A percentile compares a stretch with the other conserved stretches of the same genome.
Conservation (phyloP, 306 rosid genomes). For the Cicer arietinum region DNA sequence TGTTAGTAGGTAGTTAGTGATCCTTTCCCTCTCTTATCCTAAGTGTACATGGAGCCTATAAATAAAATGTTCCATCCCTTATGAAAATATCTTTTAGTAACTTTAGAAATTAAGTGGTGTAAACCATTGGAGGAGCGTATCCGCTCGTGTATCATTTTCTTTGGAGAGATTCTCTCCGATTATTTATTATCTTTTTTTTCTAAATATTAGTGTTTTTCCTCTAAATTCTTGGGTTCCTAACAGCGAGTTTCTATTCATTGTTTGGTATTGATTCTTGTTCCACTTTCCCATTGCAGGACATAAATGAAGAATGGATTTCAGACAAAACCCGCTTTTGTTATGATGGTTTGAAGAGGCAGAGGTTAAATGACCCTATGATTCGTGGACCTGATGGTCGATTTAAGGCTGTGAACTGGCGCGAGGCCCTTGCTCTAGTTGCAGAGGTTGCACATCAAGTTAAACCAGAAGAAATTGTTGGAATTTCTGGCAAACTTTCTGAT, state of each 20-base stretch:
- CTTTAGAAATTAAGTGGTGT: too few relatives aligned
- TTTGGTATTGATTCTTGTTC: constrained; percentile 28
- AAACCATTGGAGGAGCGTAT: too few relatives aligned
- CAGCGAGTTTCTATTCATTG: background rate
- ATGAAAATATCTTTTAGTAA: too few relatives aligned
- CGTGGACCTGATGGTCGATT: constrained; percentile 97
- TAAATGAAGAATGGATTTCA: constrained; percentile 99
- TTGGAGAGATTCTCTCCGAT: too few relatives aligned
- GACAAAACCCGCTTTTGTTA: constrained; percentile 97
- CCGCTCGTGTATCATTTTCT: too few relatives aligned
- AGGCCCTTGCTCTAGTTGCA: constrained; percentile 88
- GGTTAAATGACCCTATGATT: constrained; percentile 96
- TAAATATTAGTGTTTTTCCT: too few relatives aligned
- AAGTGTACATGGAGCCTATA: too few relatives aligned
- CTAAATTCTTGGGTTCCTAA: too few relatives aligned
- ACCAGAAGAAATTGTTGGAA: constrained; percentile 87
- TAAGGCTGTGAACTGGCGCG: constrained; percentile 90
- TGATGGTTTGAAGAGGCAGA: constrained; percentile 99
- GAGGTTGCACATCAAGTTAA: constrained; percentile 76
- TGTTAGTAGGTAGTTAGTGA: too few relatives aligned
- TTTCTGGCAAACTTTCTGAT: constrained; percentile 93
- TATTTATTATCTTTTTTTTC: too few relatives aligned
- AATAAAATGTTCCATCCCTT: too few relatives aligned
- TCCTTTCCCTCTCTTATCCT: too few relatives aligned
- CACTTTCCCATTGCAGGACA: constrained; percentile 65